phyloP scores from a whole-genome alignment of 495 filamentous ascomycete genomes.

The Arthonia radiata region DNA sequence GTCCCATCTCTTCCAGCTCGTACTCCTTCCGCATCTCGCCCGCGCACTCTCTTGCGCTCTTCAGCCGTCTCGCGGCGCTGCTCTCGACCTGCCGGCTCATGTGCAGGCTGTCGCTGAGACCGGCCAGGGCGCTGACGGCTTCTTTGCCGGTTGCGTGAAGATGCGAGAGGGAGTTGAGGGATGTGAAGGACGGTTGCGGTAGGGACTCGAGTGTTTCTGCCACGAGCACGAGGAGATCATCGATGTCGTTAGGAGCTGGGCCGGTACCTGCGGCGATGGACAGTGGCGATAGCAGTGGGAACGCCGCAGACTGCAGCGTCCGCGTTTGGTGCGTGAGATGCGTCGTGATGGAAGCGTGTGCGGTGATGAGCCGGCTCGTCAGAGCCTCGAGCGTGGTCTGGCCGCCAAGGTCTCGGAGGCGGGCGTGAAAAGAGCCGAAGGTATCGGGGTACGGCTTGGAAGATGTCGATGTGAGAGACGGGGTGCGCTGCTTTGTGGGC shows the following conservation, averaged over 20 bases:
- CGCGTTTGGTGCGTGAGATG: constrained; percentile 71
- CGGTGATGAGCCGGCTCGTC: constrained; percentile 47
- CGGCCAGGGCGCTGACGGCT: constrained; percentile 53
- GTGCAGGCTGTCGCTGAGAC: constrained; percentile 76
- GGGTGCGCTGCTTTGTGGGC: constrained; percentile 4
- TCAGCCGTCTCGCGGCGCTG: constrained; percentile 48
- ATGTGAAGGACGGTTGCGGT: constrained; percentile 30
- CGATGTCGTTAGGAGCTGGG: no score
- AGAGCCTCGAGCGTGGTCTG: constrained; percentile 6
- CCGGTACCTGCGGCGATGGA: no score
- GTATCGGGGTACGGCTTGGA: no score
- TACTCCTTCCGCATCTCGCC: constrained; percentile 61
- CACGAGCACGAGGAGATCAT: constrained; percentile 31
- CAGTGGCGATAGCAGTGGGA: no score
- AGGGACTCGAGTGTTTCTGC: constrained; percentile 21
- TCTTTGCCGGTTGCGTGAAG: constrained; percentile 54
- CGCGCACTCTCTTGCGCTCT: constrained; percentile 54
- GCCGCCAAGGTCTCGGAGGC: constrained; percentile 8
- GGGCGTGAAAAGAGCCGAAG: no score
- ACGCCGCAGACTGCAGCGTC: constrained; percentile 54
- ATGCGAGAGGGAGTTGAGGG: no score
- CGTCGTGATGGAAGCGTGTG: constrained; percentile 60
- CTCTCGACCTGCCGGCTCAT: constrained; percentile 76
- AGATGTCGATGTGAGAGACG: no score
- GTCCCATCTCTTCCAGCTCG: constrained; percentile 55